phyloP scores from a whole-genome alignment of 2,329 filamentous ascomycete species.

The Scedosporium dehoogii region DNA sequence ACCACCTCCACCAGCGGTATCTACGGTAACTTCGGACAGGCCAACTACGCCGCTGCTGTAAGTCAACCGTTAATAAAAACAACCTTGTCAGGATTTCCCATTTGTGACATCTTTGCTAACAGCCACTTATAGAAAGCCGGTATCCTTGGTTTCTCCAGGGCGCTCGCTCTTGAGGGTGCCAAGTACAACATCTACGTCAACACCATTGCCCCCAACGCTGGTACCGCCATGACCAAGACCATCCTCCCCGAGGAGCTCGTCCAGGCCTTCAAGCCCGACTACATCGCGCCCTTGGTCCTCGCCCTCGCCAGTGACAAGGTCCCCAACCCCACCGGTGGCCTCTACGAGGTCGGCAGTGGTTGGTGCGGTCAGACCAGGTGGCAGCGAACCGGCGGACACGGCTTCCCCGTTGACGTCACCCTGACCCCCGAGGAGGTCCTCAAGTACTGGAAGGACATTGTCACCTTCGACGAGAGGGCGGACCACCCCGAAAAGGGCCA shows the following conservation, averaged over 20 bases:
- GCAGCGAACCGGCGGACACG: slow-evolving; percentile 83
- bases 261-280: slow-evolving; percentile 98
- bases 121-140: slow-evolving; percentile 61
- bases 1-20: slow-evolving; percentile 95
- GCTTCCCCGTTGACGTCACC: slow-evolving; percentile 78
- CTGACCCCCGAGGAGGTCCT: slow-evolving; percentile 78
- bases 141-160: slow-evolving; percentile 91
- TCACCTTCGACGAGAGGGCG: slow-evolving; percentile 76
- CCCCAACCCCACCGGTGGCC: slow-evolving; percentile 71
- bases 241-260: slow-evolving; percentile 96
- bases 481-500: slow-evolving; percentile 76
- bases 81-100: neutral
- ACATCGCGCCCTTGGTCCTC: slow-evolving; percentile 87
- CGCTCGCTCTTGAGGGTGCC: slow-evolving; percentile 81
- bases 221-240: slow-evolving; percentile 87
- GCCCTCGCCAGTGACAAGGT: slow-evolving; percentile 78
- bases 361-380: slow-evolving; percentile 90
- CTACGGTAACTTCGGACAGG: slow-evolving; percentile 98
- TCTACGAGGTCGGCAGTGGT: slow-evolving; percentile 92
- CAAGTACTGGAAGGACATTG: slow-evolving; percentile 66
- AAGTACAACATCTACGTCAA: slow-evolving; percentile 99
- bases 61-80: slow-evolving; percentile 23
- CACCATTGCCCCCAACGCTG: slow-evolving; percentile 95
- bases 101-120: slow-evolving; percentile 5
- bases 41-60: slow-evolving; percentile 89